Conservation (phyloP, 2,329 filamentous ascomycete genomes). For the Xylaria sp. region DNA sequence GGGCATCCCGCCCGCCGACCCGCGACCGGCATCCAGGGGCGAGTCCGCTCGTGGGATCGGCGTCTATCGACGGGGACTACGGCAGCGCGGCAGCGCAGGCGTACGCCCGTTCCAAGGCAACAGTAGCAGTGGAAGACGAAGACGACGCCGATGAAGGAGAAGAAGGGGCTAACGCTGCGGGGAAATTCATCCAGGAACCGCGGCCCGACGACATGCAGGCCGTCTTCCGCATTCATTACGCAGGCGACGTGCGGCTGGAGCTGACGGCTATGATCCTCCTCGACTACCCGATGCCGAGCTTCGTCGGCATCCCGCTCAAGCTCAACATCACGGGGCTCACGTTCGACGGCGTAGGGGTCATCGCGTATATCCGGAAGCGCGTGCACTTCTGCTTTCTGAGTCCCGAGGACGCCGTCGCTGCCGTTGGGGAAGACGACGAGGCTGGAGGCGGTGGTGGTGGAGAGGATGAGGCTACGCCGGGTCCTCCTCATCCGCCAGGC, state of each 20-base stretch:
- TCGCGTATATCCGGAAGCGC: constrained; percentile 88
- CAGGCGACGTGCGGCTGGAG: constrained; percentile 86
- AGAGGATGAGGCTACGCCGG: constrained; percentile 17
- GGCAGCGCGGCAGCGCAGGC: constrained; percentile 20
- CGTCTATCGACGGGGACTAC: constrained; percentile 40
- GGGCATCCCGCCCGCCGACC: constrained; percentile 67
- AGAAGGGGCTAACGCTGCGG: constrained; percentile 38
- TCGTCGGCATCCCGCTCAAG: constrained; percentile 93
- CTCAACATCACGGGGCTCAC: constrained; percentile 94
- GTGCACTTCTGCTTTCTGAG: constrained; percentile 96
- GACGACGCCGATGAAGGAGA: constrained; percentile 33
- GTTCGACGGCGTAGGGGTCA: constrained; percentile 93
- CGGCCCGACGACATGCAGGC: constrained; percentile 90
- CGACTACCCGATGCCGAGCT: constrained; percentile 98
- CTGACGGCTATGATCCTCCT: constrained; percentile 95
- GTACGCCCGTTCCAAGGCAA: constrained; percentile 16
- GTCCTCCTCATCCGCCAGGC: constrained; percentile 40
- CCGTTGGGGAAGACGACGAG: constrained; percentile 66
- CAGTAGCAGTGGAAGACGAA: constrained; percentile 29
- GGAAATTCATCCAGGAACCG: constrained; percentile 72
- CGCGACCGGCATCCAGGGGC: constrained; percentile 54
- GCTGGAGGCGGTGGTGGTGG: constrained; percentile 49
- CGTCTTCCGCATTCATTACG: constrained; percentile 89
- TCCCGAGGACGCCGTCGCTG: constrained; percentile 86
- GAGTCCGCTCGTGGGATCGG: constrained; percentile 26